These are phyloP conservation scores for Ustilago tritici DNA, from an alignment of 1,284 basidiomycete species.

Conservation along the genomic window DNA sequence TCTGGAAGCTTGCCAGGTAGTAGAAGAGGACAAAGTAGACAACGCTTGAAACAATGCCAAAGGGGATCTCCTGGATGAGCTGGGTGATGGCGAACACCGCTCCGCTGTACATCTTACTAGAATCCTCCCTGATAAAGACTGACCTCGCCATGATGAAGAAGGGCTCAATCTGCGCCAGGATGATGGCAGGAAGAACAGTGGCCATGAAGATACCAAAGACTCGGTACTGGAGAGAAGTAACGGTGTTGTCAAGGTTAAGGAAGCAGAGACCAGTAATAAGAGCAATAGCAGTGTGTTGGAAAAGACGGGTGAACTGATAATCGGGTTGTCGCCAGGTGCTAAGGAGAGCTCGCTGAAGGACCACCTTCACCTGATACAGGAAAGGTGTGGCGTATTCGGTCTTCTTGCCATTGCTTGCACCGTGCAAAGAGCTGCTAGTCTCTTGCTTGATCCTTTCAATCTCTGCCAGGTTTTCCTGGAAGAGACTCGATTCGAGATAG, in stretches of 20 bases:
- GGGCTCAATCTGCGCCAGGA: conserved; percentile 39
- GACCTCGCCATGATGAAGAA: conserved; percentile 37
- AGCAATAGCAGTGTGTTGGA: conserved; percentile 44
- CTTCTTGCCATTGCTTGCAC: background rate
- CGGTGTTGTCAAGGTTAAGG: conserved; percentile 30
- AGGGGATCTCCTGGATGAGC: conserved; percentile 42
- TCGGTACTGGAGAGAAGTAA: conserved; percentile 34
- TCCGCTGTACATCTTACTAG: conserved; percentile 41
- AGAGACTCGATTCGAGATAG: conserved; percentile 44
- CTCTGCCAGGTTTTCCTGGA: conserved; percentile 26
- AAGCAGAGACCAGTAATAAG: conserved; percentile 43
- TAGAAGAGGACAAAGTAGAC: conserved; percentile 48
- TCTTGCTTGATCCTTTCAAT: conserved; percentile 36
- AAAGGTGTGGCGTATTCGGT: conserved; percentile 57
- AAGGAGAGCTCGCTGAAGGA: conserved; percentile 33
- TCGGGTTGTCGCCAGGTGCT: conserved; percentile 78
- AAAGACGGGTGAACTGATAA: conserved; percentile 49
- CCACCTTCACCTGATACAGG: conserved; percentile 31
- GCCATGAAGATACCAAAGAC: conserved; percentile 48
- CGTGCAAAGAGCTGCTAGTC: conserved; percentile 7
- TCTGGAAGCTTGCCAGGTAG: conserved; percentile 34
- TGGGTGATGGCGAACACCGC: conserved; percentile 33
- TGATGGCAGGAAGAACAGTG: conserved; percentile 37
- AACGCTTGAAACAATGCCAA: conserved; percentile 23
- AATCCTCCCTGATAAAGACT: conserved; percentile 40